Evolutionary conservation across 345 rosid species (phyloP).

Genomic region (Boechera retrofracta): DNA sequence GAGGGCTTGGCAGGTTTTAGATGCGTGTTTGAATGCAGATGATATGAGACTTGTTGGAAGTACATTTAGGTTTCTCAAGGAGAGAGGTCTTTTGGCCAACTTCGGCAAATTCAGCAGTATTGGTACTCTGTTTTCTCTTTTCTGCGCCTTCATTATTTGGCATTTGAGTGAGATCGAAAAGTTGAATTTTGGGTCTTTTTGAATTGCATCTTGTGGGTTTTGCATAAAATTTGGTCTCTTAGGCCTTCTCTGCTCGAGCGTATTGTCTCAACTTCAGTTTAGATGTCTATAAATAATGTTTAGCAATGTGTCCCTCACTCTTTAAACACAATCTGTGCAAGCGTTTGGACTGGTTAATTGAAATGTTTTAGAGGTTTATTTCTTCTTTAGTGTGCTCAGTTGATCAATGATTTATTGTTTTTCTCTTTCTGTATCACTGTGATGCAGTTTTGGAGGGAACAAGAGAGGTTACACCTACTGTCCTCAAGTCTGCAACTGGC

Average conservation of each 20-base stretch:
- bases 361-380: not conserved
- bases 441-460: slow-evolving; percentile 81
- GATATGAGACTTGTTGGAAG: slow-evolving; percentile 83
- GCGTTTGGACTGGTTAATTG: not conserved
- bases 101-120: slow-evolving; percentile 75
- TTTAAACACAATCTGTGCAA: not conserved
- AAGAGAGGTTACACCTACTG: slow-evolving; percentile 77
- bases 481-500: slow-evolving; percentile 79
- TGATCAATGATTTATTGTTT: slow-evolving; percentile 5
- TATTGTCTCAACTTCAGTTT: not conserved
- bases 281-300: not conserved
- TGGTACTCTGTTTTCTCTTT: slow-evolving; percentile 47
- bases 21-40: slow-evolving; percentile 89
- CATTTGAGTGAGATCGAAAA: not conserved
- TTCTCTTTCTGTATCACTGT: not conserved
- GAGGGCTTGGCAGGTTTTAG: slow-evolving; percentile 86
- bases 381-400: not conserved
- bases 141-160: not conserved
- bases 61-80: slow-evolving; percentile 71
- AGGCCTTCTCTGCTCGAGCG: no score
- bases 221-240: no score
- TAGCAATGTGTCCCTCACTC: not conserved
- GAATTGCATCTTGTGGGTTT: not conserved
- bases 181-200: not conserved
- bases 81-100: slow-evolving; percentile 66